Percentiles rank a stretch among this genome's conserved stretches.
Evolutionary conservation across 73 alveolate species (phyloP).

Genomic region (Symbiodinium natans): DNA sequence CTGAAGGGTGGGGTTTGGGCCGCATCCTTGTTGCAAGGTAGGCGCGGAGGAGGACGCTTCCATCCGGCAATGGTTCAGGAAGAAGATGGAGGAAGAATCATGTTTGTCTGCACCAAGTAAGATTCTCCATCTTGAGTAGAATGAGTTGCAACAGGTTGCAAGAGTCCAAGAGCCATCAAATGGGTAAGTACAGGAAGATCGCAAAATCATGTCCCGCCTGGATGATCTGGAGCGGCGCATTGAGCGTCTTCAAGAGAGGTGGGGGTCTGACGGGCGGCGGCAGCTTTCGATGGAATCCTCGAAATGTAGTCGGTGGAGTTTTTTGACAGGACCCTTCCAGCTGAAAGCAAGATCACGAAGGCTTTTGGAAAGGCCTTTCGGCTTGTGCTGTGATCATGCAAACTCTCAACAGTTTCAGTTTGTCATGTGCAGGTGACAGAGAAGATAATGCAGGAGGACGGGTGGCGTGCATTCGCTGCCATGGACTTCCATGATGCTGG

Average conservation of each 20-base stretch:
- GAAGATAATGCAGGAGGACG: neutral
- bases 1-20: no score
- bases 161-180: no score
- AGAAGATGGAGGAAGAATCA: neutral
- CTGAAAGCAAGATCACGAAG: neutral
- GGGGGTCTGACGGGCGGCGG: neutral
- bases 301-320: no score
- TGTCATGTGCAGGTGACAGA: neutral
- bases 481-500: no score
- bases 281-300: neutral
- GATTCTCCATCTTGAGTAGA: no score
- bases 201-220: neutral
- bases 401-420: no score
- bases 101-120: no score
- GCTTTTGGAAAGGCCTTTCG: neutral
- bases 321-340: neutral
- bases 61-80: slow-evolving; percentile 2
- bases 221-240: neutral
- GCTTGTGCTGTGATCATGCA: no score
- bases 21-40: no score
- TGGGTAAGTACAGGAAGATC: neutral
- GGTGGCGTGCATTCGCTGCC: neutral
- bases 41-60: neutral
- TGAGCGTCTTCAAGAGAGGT: neutral
- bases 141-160: no score